Base-by-base conservation (phyloP, 2,329 filamentous ascomycete species). In the Myriosclerotinia scirpicola region DNA sequence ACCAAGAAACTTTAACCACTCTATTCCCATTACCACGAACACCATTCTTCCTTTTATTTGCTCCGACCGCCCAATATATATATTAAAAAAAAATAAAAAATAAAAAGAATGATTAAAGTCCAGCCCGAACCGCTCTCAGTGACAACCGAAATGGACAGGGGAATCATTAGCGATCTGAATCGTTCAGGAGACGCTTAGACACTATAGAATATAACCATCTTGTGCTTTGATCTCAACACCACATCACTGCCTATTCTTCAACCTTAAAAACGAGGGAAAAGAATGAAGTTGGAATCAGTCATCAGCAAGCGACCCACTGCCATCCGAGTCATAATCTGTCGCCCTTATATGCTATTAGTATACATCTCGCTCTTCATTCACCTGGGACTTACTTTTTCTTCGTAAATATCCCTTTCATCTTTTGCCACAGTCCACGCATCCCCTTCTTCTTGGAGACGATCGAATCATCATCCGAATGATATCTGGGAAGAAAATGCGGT, bases 361-460 rank as follows among this genome's bases (percentile, higher is more conserved):
- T 5, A 34, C 0, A 15, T 34, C 22, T 54, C 22, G 6, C 11
- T 15, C 26, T 11, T n/a, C 38, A 17, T 22, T 55, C 26, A 36
- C 6, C 22, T 26, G 1, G 5, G 15, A 53, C 55, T 38, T 26
- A 60, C 55, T 38, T 38, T n/a, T 61, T 65, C 9, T 17, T 54
- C 7, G 14, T 44, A 11, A 66, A 62, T 8, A 62, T 9, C 1
- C 36, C 38, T 26, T 42, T 54, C 30, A 66, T 9, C 11, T 62
- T 61, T 42, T 36, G 44, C 64, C 64, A 66, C 4, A 66, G 9
- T 44, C 20, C 48, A 14, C 38, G 7, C 14, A 53, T 3, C 17
- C 26, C 48, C 17, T 38, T 53, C 20, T 60, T 36, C 14, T 53
- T 42, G 7, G 38, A 36, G 20, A 17, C 52, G 53, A 2, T 26